A percentile compares a stretch with the other conserved stretches of the same genome.
Conservation (phyloP, 148 eudicot genomes). For the Camellia granthamiana region DNA sequence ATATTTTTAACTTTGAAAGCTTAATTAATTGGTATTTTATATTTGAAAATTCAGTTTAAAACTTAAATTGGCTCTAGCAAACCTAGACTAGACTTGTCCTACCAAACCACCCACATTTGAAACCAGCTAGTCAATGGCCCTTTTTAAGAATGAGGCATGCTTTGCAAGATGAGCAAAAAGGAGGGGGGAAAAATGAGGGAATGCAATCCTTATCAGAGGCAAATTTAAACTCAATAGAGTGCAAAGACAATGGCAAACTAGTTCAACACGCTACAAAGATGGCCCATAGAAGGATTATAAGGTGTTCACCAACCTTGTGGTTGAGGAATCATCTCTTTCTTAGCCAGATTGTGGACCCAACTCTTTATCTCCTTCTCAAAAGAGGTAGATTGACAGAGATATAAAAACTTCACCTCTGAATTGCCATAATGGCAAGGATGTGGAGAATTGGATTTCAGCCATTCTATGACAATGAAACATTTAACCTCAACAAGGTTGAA, state of each 20-base stretch:
- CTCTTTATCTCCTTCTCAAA: background rate
- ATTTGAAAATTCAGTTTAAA: background rate
- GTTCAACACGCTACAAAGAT: background rate
- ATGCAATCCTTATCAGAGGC: background rate
- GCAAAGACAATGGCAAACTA: background rate
- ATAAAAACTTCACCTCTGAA: background rate
- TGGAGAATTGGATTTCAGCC: background rate
- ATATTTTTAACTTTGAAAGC: background rate
- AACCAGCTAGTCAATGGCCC: background rate
- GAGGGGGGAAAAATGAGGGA: background rate
- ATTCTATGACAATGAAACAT: background rate
- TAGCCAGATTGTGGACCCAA: background rate
- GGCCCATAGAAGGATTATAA: background rate
- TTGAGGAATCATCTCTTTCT: background rate
- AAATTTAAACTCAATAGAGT: background rate
- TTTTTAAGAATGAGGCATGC: background rate
- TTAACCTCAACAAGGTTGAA: background rate
- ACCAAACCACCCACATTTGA: background rate
- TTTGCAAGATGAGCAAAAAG: background rate
- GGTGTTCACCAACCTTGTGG: background rate
- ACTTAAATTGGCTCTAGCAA: background rate
- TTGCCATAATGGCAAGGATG: background rate
- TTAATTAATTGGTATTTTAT: no score
- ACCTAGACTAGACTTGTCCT: background rate
- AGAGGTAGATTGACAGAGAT: background rate